Base-by-base conservation (phyloP, 192 early-diverging fungal genomes). In the Backusella tuberculispora region DNA sequence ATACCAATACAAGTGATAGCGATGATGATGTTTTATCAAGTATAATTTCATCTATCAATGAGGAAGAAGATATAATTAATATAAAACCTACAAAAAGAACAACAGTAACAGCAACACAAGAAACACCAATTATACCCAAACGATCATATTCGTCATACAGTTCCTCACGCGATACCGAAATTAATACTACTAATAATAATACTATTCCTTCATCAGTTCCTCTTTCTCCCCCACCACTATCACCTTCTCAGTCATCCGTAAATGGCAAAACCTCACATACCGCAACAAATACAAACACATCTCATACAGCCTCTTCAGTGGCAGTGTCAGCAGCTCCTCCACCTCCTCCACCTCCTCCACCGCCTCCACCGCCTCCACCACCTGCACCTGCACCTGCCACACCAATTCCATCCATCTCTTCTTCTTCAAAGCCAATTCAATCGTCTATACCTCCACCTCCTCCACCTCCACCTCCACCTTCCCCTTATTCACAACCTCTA, bases 381-480 rank as follows among this genome's bases (percentile, higher is more conserved):
- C 34, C 76, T 13, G 60, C 73, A 21, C 74, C 74, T 10, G 77
- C 75, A 9, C 80, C 81, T 14, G 60, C 74, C 6, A 77, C 75
- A 5, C 80, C 81, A 14, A 56, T 76, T 15, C 75, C 77, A 6
- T 66, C 74, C 5, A 12, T 17, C 9, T 69, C 12, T 40, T 14
- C 12, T 40, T 14, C 42, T 46, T 12, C 19, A 45, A 69, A 13
- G 5, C 17, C 3, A 69, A 15, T 5, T 14, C 0, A 21, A 13
- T 9, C 46, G 42, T 19, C 71, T 44, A 60, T 24, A 0, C 13
- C 67, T 15, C 24, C 43, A 14, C 44, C n/a, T 5, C 53, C 53
- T 12, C 40, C 43, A 15, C 41, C 43, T 10, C 2, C 26, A 3
- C 15, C 68, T 0, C 26, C 63, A 34, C 26, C 63, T 10, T 29